Base-by-base conservation (phyloP, 2,329 filamentous ascomycete species). In the Fusarium pseudonygamai region DNA sequence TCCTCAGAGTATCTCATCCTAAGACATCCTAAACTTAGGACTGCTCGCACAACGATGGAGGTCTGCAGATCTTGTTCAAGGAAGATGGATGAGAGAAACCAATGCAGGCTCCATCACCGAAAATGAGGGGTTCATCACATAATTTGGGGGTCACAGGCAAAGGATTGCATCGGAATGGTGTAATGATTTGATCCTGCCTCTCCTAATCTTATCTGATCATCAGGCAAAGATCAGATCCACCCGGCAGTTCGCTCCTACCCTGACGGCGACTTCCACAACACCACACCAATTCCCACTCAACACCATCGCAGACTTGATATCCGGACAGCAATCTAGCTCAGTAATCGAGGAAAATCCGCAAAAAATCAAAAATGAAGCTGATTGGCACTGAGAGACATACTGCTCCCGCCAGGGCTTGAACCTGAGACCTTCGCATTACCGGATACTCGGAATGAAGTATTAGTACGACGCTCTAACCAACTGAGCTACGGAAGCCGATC, bases 381-480 rank as follows among this genome's bases (percentile, higher is more conserved):
- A 73, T 69, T 49, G 60, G 76, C 74, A 36, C 30, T 56, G 66
- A 61, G 75, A 75, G 72, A 66, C 63, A 37, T 37, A 16, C 1
- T 68, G 75, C 75, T 77, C 73, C 75, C 75, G 72, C 75, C 75
- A 75, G 75, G 75, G 75, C 75, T 77, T 77, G 75, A 77, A 77
- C 75, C 75, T 74, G 75, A 76, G 75, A 76, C 75, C 75, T 76
- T 76, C 75, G 75, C 75, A 77, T 77, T 34, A 77, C 75, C 57
- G 67, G 66, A 72, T 34, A 67, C 43, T 76, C 64, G 40, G 64
- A 16, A 15, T 59, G 60, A 58, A 75, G 68, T 77, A 77, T 77
- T 77, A 77, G 75, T 77, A 77, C 75, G 75, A 77, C 73, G 75
- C 75, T 77, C 75, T 77, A 77, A 77, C 75, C 73, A 77, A 77